Evolutionary conservation across 371 early-diverging fungal species (phyloP), one percentile per base, ranked within the genome.

Genomic region (Rhizopus delemar): DNA sequence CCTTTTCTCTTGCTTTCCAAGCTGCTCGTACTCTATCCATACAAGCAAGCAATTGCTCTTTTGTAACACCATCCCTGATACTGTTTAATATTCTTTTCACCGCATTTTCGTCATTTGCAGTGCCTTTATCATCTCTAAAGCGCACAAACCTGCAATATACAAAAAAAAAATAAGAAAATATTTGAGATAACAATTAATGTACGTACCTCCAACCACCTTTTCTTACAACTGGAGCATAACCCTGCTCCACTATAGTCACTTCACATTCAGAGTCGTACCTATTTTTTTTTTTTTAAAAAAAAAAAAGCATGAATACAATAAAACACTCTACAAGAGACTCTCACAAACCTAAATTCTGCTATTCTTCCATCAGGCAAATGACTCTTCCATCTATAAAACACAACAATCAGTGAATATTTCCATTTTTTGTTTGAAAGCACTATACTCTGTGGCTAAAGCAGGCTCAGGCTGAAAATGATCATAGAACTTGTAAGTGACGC

Each of bases 391-490:
- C 89, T 87, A 66, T 28, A 35, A 29, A 28, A 31, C 29, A 48
- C 5, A n/a, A 31, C 22, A 51, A 8, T 35, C 31, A 46, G 41
- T 4, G 4, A 51, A 5, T 22, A 7, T 31, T 38, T 41, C 22
- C 9, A 41, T 46, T 29, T 33, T 32, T 31, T 50, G 16, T 46
- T 36, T n/a, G 29, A 5, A 6, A 41, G 43, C 38, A 16, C 2
- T 5, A 12, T 80, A 86, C 85, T 80, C 70, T 45, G 73, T 33
- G 41, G 83, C 80, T 5, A 86, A 53, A 11, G 59, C 66, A 3
- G 79, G 72, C 8, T 87, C 87, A 16, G 83, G 86, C 13, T 86
- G 86, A n/a, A 90, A 78, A 68, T 85, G 81, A 65, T 88, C 87
- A 53, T 76, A 81, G 29, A 80, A 83, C 56, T 84, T 85, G 52